Conservation (phyloP, 495 filamentous ascomycete species). For the Monascus purpureus region DNA sequence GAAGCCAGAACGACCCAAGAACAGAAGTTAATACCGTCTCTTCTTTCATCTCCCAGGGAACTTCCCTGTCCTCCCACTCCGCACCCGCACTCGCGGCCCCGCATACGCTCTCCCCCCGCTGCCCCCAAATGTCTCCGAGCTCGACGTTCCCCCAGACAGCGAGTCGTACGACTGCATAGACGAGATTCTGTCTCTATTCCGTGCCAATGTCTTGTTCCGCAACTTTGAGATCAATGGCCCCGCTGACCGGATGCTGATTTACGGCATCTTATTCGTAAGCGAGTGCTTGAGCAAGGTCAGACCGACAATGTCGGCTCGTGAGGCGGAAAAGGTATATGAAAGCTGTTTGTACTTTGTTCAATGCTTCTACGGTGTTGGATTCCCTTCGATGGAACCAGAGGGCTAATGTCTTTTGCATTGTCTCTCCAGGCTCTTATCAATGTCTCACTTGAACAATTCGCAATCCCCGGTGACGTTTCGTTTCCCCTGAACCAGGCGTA, state of each 20-base stretch:
- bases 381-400: too few species aligned
- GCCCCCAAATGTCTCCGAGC: constrained; percentile 48
- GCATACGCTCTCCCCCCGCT: constrained; percentile 73
- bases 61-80: constrained; percentile 86
- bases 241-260: constrained; percentile 87
- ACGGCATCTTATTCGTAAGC: constrained; percentile 86
- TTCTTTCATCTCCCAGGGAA: constrained; percentile 43
- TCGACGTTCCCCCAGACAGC: constrained; percentile 65
- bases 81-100: constrained; percentile 82
- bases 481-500: constrained; percentile 87
- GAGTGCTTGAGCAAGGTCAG: constrained; percentile 79
- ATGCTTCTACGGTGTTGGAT: too few species aligned
- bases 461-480: constrained; percentile 83
- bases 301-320: constrained; percentile 45
- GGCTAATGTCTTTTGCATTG: constrained; percentile 1
- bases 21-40: constrained; percentile 1
- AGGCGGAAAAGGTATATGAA: constrained; percentile 42
- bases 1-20: constrained; percentile 1
- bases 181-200: constrained; percentile 84
- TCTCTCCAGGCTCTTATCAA: constrained; percentile 44
- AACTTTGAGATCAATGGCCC: constrained; percentile 99
- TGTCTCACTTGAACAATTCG: constrained; percentile 77
- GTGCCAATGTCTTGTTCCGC: constrained; percentile 95
- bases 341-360: too few species aligned
- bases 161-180: constrained; percentile 91